Percentiles rank a stretch among this genome's conserved stretches.
These are phyloP conservation scores for Singerocomus inundabilis DNA, from an alignment of 1,284 basidiomycete genomes.

Conservation along the genomic window DNA sequence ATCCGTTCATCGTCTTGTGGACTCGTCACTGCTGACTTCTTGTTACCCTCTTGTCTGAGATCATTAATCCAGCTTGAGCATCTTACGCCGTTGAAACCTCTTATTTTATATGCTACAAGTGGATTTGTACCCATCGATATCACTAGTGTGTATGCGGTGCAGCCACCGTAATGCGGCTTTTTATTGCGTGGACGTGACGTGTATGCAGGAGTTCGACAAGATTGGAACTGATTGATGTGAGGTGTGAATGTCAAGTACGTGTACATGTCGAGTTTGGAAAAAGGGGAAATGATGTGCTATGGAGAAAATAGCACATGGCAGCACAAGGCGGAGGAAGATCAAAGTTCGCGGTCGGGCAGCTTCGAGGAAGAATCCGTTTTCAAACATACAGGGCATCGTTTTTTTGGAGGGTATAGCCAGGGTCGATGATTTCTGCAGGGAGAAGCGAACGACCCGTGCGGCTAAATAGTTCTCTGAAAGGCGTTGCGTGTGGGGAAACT, in stretches of 20 bases:
- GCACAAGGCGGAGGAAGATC: neutral
- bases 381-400: neutral
- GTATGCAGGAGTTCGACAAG: neutral
- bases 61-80: neutral
- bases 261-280: neutral
- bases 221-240: slow-evolving; percentile 1
- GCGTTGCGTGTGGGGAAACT: slow-evolving; percentile 11
- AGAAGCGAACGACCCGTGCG: neutral
- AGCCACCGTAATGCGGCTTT: slow-evolving; percentile 9
- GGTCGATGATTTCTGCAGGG: neutral
- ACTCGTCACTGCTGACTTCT: neutral
- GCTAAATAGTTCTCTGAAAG: slow-evolving; percentile 34
- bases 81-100: neutral
- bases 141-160: slow-evolving; percentile 12
- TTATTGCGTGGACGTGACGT: slow-evolving; percentile 3
- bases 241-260: slow-evolving; percentile 4
- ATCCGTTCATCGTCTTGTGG: neutral
- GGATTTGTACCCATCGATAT: slow-evolving; percentile 8
- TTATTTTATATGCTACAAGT: neutral
- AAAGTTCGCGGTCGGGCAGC: slow-evolving; percentile 1
- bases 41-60: neutral
- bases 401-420: slow-evolving; percentile 13
- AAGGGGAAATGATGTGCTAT: slow-evolving; percentile 2
- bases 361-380: neutral
- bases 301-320: neutral